Evolutionary conservation across 2,329 filamentous ascomycete genomes (phyloP).

Genomic region (Clonostachys sp.): DNA sequence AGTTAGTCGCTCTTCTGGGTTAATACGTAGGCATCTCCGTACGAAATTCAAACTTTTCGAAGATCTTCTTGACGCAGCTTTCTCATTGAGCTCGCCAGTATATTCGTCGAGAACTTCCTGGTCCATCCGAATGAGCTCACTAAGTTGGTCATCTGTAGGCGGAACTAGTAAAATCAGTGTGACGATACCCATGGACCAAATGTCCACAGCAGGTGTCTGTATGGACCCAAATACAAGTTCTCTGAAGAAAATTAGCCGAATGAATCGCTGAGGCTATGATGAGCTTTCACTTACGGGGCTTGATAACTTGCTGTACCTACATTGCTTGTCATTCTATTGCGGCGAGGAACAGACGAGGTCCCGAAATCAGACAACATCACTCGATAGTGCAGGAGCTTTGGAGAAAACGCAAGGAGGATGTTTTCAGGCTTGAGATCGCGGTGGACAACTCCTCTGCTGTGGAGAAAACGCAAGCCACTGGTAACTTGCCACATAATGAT

Average conservation of each 20-base stretch:
- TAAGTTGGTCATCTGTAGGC: conserved; percentile 7
- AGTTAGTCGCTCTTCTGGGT: conserved; percentile 16
- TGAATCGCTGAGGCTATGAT: background rate
- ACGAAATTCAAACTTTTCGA: conserved; percentile 19
- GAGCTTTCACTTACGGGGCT: conserved; percentile 39
- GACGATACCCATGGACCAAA: conserved; percentile 49
- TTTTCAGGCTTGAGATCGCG: conserved; percentile 52
- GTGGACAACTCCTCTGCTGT: conserved; percentile 43
- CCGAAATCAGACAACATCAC: conserved; percentile 50
- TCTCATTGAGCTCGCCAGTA: conserved; percentile 8
- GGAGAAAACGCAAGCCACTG: conserved; percentile 39
- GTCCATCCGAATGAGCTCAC: conserved; percentile 16
- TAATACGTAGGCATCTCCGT: conserved; percentile 19
- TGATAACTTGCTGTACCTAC: conserved; percentile 42
- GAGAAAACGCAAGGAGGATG: conserved; percentile 41
- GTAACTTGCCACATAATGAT: conserved; percentile 43
- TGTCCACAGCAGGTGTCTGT: conserved; percentile 36
- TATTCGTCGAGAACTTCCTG: conserved; percentile 14
- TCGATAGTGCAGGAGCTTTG: conserved; percentile 32
- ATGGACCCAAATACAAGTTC: conserved; percentile 1
- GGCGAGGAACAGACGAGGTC: conserved; percentile 33
- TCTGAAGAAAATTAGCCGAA: conserved; percentile 29
- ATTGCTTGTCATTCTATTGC: conserved; percentile 34
- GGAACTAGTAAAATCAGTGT: conserved; percentile 27
- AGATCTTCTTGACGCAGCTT: conserved; percentile 9